Evolutionary conservation across 768 basidiomycete species (phyloP).

Genomic region (Calocybe gangraenosa): DNA sequence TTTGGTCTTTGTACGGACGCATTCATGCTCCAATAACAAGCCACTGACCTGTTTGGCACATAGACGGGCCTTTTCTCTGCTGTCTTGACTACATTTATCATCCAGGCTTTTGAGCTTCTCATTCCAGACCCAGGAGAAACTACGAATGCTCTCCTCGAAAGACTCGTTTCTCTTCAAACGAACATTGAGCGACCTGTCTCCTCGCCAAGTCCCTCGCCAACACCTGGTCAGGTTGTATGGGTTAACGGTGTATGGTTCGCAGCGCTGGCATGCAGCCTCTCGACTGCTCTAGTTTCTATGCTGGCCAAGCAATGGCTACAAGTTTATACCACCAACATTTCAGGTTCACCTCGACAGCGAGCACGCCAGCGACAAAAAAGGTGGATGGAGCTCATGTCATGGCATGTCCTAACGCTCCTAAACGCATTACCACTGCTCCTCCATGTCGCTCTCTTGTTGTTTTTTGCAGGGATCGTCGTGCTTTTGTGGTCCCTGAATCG

Average conservation of each 20-base stretch:
- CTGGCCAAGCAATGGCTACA: conserved; percentile 44
- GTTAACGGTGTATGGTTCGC: conserved; percentile 47
- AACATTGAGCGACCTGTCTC: conserved; percentile 10
- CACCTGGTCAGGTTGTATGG: conserved; percentile 26
- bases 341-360: conserved; percentile 33
- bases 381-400: conserved; percentile 29
- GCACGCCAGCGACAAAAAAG: conserved; percentile 34
- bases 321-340: conserved; percentile 26
- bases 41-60: conserved; percentile 8
- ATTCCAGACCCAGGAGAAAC: conserved; percentile 27
- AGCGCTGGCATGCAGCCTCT: conserved; percentile 36
- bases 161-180: conserved; percentile 24
- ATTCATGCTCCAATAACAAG: not conserved
- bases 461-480: conserved; percentile 38
- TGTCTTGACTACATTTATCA: conserved; percentile 39
- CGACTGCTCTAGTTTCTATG: conserved; percentile 40
- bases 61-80: conserved; percentile 40
- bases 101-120: conserved; percentile 36
- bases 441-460: conserved; percentile 35
- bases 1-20: conserved; percentile 36
- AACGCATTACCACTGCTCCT: conserved; percentile 35
- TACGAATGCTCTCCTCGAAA: conserved; percentile 30
- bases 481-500: conserved; percentile 35
- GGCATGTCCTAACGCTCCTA: conserved; percentile 37
- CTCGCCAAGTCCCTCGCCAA: conserved; percentile 6